phyloP scores from a whole-genome alignment of 768 basidiomycete genomes.

The Phaeolepiota aurea region DNA sequence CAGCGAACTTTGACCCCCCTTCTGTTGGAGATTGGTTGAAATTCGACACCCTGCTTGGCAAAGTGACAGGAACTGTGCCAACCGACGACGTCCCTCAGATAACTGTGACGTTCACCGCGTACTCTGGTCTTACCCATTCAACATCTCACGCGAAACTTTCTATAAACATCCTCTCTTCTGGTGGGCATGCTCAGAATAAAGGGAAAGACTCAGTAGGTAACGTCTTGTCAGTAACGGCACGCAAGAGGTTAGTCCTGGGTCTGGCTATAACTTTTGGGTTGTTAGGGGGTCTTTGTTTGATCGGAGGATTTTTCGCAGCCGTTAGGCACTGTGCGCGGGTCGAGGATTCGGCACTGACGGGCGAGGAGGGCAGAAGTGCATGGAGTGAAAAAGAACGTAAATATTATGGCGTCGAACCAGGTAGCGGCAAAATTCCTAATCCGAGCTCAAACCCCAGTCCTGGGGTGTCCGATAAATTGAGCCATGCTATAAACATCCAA shows the following conservation, averaged over 20 bases:
- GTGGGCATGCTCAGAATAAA: constrained; percentile 19
- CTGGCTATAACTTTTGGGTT: constrained; percentile 55
- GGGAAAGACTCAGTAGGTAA: too few relatives aligned
- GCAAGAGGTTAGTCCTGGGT: constrained; percentile 44
- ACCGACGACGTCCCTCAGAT: constrained; percentile 29
- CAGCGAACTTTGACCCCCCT: constrained; percentile 46
- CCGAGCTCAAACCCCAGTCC: not conserved
- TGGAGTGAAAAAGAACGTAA: constrained; percentile 59
- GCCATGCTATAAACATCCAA: constrained; percentile 1
- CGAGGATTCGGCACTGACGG: constrained; percentile 50
- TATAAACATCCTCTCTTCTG: constrained; percentile 33
- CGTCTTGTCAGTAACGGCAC: constrained; percentile 34
- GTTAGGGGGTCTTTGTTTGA: constrained; percentile 47
- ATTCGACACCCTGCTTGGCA: constrained; percentile 36
- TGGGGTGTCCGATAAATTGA: constrained; percentile 10
- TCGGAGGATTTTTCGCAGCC: constrained; percentile 47
- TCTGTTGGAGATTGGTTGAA: constrained; percentile 39
- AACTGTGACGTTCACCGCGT: constrained; percentile 56
- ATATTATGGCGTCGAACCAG: constrained; percentile 69
- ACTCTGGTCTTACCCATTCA: constrained; percentile 56
- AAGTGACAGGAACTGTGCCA: constrained; percentile 53
- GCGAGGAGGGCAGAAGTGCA: constrained; percentile 47
- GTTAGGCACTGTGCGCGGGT: constrained; percentile 49
- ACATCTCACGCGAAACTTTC: constrained; percentile 58
- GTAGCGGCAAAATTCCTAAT: too few relatives aligned